These are phyloP conservation scores for Ganoderma meredithae DNA, from an alignment of 1,284 basidiomycete genomes.

Conservation along the genomic window DNA sequence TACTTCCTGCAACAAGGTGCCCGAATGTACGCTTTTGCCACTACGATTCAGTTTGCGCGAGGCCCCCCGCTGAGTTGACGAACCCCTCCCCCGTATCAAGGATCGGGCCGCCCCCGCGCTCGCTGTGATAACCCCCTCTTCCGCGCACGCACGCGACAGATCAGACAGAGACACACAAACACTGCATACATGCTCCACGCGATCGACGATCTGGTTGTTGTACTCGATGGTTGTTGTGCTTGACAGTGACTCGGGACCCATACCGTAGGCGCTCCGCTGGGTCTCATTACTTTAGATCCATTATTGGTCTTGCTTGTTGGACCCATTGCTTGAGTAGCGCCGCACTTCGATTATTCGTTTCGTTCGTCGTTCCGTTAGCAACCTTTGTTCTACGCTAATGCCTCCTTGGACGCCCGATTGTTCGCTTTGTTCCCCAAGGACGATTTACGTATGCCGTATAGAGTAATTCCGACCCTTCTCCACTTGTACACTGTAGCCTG, in stretches of 20 bases:
- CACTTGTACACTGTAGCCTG: not conserved
- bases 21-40: conserved; percentile 68
- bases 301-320: conserved; percentile 21
- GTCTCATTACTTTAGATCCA: conserved; percentile 9
- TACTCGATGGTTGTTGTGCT: conserved; percentile 19
- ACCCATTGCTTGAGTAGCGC: conserved; percentile 8
- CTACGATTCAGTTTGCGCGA: conserved; percentile 37
- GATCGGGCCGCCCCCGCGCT: conserved; percentile 30
- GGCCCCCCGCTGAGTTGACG: conserved; percentile 33
- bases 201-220: conserved; percentile 13
- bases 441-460: conserved; percentile 21
- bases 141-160: conserved; percentile 10
- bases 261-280: conserved; percentile 19
- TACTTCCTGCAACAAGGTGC: conserved; percentile 82
- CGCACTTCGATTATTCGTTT: conserved; percentile 10
- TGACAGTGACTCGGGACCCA: conserved; percentile 13
- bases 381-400: conserved; percentile 22
- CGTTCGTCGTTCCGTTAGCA: conserved; percentile 13
- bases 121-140: conserved; percentile 17
- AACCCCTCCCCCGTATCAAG: conserved; percentile 24
- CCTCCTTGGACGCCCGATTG: conserved; percentile 15
- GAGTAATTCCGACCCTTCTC: conserved; percentile 19
- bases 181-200: conserved; percentile 8
- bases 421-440: conserved; percentile 5
- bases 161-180: conserved; percentile 4